phyloP scores from a whole-genome alignment of 2,329 filamentous ascomycete species.

The Colletotrichum sp. region DNA sequence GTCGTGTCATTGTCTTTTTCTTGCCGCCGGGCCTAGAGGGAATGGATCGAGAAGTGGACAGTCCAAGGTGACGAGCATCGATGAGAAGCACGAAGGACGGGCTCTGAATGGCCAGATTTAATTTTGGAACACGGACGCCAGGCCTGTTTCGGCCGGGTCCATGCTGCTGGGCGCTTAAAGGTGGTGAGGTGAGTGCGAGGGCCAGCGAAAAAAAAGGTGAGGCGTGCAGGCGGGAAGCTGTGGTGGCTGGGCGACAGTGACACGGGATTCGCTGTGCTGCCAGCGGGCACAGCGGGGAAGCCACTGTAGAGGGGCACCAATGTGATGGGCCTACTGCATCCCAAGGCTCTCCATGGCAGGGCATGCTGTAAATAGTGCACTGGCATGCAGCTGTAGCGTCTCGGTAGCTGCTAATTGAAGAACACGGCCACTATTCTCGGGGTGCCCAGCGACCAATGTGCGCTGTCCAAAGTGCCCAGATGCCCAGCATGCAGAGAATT shows the following conservation, averaged over 20 bases:
- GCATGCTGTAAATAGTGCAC: neutral
- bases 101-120: constrained; percentile 7
- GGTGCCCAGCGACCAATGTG: neutral
- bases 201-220: neutral
- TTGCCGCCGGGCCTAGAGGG: constrained; percentile 9
- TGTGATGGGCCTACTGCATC: neutral
- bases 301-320: constrained; percentile 1
- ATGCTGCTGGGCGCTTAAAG: constrained; percentile 20
- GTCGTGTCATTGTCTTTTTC: neutral
- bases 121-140: constrained; percentile 19
- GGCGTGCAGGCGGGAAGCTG: neutral
- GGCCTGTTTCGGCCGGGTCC: constrained; percentile 7
- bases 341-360: neutral
- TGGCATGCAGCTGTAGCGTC: neutral
- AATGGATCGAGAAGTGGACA: constrained; percentile 12
- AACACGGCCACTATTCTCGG: neutral
- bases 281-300: neutral
- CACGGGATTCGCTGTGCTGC: neutral
- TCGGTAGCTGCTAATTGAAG: neutral
- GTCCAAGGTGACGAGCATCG: constrained; percentile 6
- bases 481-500: constrained; percentile 2
- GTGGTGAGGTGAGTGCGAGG: neutral
- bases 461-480: neutral
- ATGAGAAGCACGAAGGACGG: neutral
- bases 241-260: neutral